Evolutionary conservation across 768 basidiomycete species (phyloP).

Genomic region (Amanita muscaria): DNA sequence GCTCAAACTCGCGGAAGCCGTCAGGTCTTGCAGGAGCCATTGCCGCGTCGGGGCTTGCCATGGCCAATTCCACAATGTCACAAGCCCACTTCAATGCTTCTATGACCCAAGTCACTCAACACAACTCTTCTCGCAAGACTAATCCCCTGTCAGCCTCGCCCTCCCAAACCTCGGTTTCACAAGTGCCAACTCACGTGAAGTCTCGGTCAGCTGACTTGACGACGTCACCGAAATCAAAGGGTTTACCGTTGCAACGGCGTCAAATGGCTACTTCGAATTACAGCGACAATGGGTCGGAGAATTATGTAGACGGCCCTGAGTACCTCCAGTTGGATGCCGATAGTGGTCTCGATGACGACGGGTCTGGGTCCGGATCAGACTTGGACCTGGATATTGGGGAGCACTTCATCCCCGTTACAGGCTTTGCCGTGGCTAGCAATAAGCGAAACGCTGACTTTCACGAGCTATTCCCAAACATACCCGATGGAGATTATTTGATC

Average conservation of each 20-base stretch:
- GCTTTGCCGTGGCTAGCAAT: constrained; percentile 94
- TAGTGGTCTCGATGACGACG: constrained; percentile 28
- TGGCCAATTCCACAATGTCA: constrained; percentile 48
- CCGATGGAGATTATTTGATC: constrained; percentile 95
- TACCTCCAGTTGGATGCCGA: constrained; percentile 30
- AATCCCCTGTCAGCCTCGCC: constrained; percentile 6
- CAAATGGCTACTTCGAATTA: constrained; percentile 17
- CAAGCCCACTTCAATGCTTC: constrained; percentile 30
- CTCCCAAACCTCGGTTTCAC: constrained; percentile 3
- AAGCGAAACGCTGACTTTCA: constrained; percentile 96
- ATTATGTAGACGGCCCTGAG: constrained; percentile 12
- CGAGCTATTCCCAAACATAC: constrained; percentile 79
- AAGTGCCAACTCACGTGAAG: constrained; percentile 8
- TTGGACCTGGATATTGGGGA: constrained; percentile 40
- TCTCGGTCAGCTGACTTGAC: constrained; percentile 11
- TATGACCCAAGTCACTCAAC: constrained; percentile 11
- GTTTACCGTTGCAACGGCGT: constrained; percentile 12
- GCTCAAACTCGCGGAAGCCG: constrained; percentile 35
- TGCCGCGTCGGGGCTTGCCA: constrained; percentile 57
- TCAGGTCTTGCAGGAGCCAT: constrained; percentile 60
- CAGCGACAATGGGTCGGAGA: constrained; percentile 26
- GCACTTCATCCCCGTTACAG: constrained; percentile 85
- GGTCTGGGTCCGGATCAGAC: constrained; percentile 21
- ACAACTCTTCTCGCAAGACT: constrained; percentile 11
- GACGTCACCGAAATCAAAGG: constrained; percentile 12